Evolutionary conservation across 305 asterid species (phyloP).

Genomic region (Rubia tinctorum): DNA sequence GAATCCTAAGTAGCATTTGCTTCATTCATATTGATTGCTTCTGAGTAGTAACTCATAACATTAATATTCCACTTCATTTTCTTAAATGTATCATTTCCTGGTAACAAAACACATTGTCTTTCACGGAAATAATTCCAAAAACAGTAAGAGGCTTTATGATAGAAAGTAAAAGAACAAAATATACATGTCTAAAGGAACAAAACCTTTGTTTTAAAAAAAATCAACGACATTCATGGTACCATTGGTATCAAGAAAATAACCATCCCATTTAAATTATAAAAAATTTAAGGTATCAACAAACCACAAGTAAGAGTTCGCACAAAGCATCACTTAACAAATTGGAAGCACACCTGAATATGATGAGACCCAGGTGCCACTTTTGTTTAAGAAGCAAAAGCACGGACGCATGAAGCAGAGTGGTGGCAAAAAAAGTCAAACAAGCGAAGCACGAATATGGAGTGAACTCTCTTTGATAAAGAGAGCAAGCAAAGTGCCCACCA

Average conservation of each 20-base stretch:
- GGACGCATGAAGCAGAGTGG: conserved; percentile 77
- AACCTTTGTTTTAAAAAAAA: no score
- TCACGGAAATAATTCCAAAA: no score
- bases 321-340: conserved; percentile 12
- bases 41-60: no score
- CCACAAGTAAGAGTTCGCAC: not conserved
- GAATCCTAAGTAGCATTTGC: no score
- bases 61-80: no score
- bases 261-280: conserved; percentile 7
- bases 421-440: conserved; percentile 95
- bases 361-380: conserved; percentile 92
- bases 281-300: not conserved
- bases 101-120: no score
- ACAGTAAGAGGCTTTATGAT: no score
- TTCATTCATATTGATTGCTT: no score
- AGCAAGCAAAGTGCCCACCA: conserved; percentile 97
- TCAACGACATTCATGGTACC: no score
- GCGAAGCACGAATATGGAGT: conserved; percentile 93
- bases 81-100: no score
- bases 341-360: conserved; percentile 72
- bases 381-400: conserved; percentile 66
- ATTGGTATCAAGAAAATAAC: conserved; percentile 30
- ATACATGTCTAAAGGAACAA: no score
- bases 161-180: no score
- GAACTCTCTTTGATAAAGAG: conserved; percentile 78